Percentiles rank a stretch among this genome's conserved stretches.
phyloP scores from a whole-genome alignment of 768 basidiomycete genomes.

The Lyophyllum decastes region DNA sequence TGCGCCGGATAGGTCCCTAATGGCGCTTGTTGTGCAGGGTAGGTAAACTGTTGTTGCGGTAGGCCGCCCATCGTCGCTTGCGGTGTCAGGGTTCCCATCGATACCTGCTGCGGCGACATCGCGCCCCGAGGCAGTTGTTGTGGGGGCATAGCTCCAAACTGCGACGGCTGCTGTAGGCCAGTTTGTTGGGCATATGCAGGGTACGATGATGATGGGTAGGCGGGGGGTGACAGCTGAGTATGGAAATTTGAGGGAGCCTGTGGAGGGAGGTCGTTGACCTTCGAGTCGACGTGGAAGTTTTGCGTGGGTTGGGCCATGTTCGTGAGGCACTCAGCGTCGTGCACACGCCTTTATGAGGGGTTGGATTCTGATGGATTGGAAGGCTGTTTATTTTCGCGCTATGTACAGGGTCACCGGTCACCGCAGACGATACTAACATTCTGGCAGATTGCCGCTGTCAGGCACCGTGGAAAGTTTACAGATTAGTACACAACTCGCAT shows the following conservation, averaged over 20 bases:
- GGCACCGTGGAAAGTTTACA: too few relatives aligned
- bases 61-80: not conserved
- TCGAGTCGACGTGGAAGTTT: not conserved
- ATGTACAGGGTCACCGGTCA: too few relatives aligned
- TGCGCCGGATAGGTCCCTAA: not conserved
- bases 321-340: not conserved
- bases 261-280: not conserved
- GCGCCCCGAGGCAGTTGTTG: not conserved
- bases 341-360: not conserved
- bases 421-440: too few relatives aligned
- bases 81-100: not conserved
- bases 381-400: not conserved
- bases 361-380: not conserved
- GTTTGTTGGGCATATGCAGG: not conserved
- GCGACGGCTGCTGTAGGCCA: not conserved
- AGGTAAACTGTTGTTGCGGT: not conserved
- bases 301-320: constrained; percentile 4
- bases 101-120: not conserved
- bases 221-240: not conserved
- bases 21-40: not conserved
- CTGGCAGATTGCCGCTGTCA: too few relatives aligned
- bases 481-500: too few relatives aligned
- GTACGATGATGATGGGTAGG: not conserved
- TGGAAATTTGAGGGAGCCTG: not conserved
- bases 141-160: not conserved